Base-by-base conservation (phyloP, 768 basidiomycete genomes). In the Postia placenta region DNA sequence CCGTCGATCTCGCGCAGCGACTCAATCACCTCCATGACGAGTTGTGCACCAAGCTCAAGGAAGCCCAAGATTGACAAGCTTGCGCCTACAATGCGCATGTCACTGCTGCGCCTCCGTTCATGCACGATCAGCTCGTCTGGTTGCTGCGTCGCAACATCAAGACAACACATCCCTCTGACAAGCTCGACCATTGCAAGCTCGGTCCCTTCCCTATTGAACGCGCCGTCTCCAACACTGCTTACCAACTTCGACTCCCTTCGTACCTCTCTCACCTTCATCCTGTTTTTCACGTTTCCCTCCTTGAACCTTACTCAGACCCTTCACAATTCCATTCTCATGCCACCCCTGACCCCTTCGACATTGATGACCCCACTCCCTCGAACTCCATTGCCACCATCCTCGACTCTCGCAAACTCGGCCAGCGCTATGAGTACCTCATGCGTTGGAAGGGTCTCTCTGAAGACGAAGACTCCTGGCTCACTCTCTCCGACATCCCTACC, bases 231-330 rank as follows among this genome's bases (percentile, higher is more conserved):
- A 43, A 52, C 12, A 45, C 53, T 15, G 42, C 67, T 3, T 70
- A 65, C 48, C 28, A 35, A 0, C 64, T 72, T 23, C 15, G 52
- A 1, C 62, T 72, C 9, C 70, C 70, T 14, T 38, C 55, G 1
- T 58, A 61, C 26, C 54, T 72, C 24, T 33, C 30, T 7, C 61
- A 59, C 2, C 56, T 73, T 14, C 66, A 71, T 33, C 69, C 68
- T 12, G 66, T 71, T 9, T 72, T 74, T 57, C 60, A 72, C 51
- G 60, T 62, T 26, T 69, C 64, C 2, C 68, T 69, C 33, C 61
- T 64, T 0, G 48, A 61, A 40, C 54, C 49, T 1, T 53, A 50
- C 7, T 15, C 7, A 33, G 59, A 62, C 37, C 69, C 69, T 27
- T n/a, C n/a, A n/a, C n/a, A n/a, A n/a, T n/a, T n/a, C n/a, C n/a